A percentile compares a stretch with the other conserved stretches of the same genome.
phyloP scores from a whole-genome alignment of 164 flowering plant genomes.

The Magnolia officinalis region DNA sequence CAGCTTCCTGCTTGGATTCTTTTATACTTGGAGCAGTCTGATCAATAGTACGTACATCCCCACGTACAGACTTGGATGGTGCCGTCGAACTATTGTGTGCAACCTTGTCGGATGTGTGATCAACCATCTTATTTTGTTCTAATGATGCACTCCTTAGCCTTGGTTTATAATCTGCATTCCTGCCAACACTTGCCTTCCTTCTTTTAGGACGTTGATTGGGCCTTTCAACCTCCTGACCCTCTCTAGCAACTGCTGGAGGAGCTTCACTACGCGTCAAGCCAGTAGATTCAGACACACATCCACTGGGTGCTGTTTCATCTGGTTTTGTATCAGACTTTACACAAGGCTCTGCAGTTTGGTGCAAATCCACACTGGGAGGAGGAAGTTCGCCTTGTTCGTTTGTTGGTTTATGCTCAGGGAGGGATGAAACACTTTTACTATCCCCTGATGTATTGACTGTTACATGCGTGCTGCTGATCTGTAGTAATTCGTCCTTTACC shows the following conservation, averaged over 20 bases:
- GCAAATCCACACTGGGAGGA: slow-evolving; percentile 27
- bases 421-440: slow-evolving; percentile 1
- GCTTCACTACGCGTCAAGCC: slow-evolving; percentile 4
- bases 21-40: slow-evolving; percentile 9
- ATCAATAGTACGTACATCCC: slow-evolving; percentile 10
- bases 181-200: slow-evolving; percentile 5
- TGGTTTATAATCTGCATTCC: slow-evolving; percentile 5
- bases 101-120: slow-evolving; percentile 9
- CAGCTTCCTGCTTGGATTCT: slow-evolving; percentile 18
- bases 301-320: slow-evolving; percentile 10
- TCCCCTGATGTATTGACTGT: slow-evolving; percentile 12
- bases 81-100: slow-evolving; percentile 1
- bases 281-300: slow-evolving; percentile 1
- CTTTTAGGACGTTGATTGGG: slow-evolving; percentile 7
- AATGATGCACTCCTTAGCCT: neutral
- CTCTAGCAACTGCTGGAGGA: neutral
- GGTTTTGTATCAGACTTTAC: slow-evolving; percentile 22
- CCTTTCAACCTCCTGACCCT: slow-evolving; percentile 15
- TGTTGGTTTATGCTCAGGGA: slow-evolving; percentile 19
- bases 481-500: slow-evolving; percentile 16
- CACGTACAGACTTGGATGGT: neutral
- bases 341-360: slow-evolving; percentile 19
- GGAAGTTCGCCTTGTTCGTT: slow-evolving; percentile 24
- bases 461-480: neutral
- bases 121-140: slow-evolving; percentile 14